Conservation (phyloP, 805 yeast species). For the Lipomyces anomalus region DNA sequence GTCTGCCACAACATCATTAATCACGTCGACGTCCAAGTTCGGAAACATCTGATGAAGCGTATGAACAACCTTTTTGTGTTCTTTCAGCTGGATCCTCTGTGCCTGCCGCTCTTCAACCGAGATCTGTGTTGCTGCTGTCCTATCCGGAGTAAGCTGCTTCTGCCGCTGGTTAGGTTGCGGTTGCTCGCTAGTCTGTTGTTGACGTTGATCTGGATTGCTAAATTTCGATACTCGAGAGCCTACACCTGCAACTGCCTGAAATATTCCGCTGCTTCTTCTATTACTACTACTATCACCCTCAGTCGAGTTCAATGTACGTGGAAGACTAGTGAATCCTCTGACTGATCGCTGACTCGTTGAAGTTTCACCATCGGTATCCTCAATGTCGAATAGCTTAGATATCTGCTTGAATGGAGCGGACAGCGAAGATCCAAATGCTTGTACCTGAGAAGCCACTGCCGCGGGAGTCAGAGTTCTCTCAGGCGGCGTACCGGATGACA, state of each 20-base stretch:
- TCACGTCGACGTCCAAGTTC: constrained; percentile 56
- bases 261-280: not conserved
- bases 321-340: not conserved
- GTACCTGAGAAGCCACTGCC: constrained; percentile 22
- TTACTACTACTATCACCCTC: not conserved
- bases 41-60: constrained; percentile 71
- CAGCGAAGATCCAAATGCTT: constrained; percentile 32
- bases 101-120: constrained; percentile 38
- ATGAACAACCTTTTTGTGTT: constrained; percentile 42
- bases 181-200: no score
- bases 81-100: constrained; percentile 38
- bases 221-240: not conserved
- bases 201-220: not conserved
- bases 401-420: constrained; percentile 44
- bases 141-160: constrained; percentile 28
- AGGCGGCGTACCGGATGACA: constrained; percentile 3
- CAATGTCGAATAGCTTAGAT: constrained; percentile 35
- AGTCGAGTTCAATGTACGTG: not conserved
- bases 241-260: not conserved
- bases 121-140: constrained; percentile 34
- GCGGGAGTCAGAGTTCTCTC: constrained; percentile 16
- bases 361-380: constrained; percentile 20
- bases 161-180: not conserved
- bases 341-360: constrained; percentile 5
- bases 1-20: constrained; percentile 63